These are phyloP conservation scores for Clavispora vitiphila DNA, from an alignment of 805 yeast species.

Conservation along the genomic window DNA sequence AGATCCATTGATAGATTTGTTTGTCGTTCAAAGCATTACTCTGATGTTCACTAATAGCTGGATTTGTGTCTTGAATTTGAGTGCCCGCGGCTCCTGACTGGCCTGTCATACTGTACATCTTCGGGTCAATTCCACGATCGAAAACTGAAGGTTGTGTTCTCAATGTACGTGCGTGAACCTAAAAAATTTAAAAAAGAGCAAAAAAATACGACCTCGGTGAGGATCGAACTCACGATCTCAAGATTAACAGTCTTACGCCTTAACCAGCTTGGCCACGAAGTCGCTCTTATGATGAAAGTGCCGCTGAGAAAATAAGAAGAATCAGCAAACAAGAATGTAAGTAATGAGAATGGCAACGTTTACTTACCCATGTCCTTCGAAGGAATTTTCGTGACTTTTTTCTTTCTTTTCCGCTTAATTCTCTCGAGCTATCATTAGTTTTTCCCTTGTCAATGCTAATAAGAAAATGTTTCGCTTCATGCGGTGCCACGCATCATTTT, in stretches of 20 bases:
- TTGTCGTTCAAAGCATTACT: conserved; percentile 50
- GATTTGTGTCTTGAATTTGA: background rate
- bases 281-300: background rate
- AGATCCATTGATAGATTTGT: conserved; percentile 84
- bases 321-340: too few species aligned
- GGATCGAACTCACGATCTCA: conserved; percentile 29
- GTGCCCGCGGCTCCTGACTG: background rate
- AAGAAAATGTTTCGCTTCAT: too few species aligned
- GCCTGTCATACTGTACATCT: background rate
- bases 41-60: background rate
- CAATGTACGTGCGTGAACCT: background rate
- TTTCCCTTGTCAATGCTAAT: too few species aligned
- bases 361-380: too few species aligned
- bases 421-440: too few species aligned
- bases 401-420: too few species aligned
- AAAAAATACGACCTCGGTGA: conserved; percentile 23
- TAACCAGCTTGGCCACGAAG: conserved; percentile 6
- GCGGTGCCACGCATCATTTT: too few species aligned
- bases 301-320: background rate
- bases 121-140: background rate
- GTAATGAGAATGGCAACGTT: too few species aligned
- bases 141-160: background rate
- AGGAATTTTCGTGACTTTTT: too few species aligned
- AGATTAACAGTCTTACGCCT: conserved; percentile 23
- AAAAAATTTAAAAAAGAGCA: background rate